Evolutionary conservation across 805 yeast species (phyloP).

Genomic region (Diddensiella santjacobensis): DNA sequence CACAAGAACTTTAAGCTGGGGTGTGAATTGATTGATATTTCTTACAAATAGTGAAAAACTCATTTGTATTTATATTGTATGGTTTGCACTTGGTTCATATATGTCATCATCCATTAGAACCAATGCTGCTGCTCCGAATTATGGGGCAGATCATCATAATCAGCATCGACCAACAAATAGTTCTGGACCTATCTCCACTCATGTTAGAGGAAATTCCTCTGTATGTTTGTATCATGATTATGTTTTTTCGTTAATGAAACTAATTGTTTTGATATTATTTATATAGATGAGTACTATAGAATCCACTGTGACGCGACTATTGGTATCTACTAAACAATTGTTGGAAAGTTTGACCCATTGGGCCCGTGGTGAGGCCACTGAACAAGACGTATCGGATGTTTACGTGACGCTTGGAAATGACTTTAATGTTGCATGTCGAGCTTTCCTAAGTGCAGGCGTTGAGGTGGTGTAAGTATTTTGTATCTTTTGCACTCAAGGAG

Average conservation of each 20-base stretch:
- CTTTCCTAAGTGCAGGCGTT: slow-evolving; percentile 74
- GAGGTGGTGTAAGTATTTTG: slow-evolving; percentile 42
- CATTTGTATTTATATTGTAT: no score
- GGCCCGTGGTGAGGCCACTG: slow-evolving; percentile 79
- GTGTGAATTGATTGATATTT: no score
- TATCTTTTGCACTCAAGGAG: no score
- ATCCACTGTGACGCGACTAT: slow-evolving; percentile 68
- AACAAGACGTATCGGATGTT: slow-evolving; percentile 80
- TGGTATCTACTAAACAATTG: slow-evolving; percentile 84
- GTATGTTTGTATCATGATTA: neutral
- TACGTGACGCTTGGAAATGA: slow-evolving; percentile 93
- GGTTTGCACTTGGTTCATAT: no score
- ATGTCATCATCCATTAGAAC: no score
- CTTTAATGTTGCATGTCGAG: slow-evolving; percentile 78
- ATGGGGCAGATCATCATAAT: neutral
- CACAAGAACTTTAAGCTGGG: no score
- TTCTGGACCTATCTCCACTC: neutral
- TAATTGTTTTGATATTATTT: neutral
- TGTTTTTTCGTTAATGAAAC: no score
- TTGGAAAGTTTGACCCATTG: slow-evolving; percentile 85
- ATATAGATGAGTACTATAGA: slow-evolving; percentile 53
- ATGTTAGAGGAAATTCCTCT: neutral
- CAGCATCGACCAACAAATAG: neutral
- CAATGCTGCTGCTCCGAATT: no score
- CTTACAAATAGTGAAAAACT: no score